phyloP scores from a whole-genome alignment of 1,284 basidiomycete genomes.

The Filobasidium uniguttulatum region DNA sequence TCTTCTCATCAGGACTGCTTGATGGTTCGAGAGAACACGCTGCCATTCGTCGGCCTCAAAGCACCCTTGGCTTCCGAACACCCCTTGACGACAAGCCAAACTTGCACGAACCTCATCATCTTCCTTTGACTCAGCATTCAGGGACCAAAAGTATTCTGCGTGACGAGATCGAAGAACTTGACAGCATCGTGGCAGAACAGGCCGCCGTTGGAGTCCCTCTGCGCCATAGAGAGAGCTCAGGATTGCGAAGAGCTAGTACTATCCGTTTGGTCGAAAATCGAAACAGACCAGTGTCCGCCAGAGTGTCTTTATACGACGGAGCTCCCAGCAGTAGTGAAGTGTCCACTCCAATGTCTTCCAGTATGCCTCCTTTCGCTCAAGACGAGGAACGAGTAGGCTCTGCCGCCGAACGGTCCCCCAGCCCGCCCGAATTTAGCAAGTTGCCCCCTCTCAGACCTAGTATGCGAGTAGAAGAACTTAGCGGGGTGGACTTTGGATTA shows the following conservation, averaged over 20 bases:
- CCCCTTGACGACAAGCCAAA: no score
- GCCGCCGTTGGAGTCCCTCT: neutral
- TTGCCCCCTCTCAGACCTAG: neutral
- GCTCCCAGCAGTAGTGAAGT: neutral
- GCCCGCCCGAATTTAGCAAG: neutral
- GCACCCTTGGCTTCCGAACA: no score
- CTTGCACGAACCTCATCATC: no score
- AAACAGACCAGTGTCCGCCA: no score
- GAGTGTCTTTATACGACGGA: neutral
- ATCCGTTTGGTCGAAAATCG: neutral
- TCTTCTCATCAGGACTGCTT: no score
- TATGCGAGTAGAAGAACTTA: neutral
- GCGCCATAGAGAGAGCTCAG: neutral
- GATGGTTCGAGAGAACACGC: no score
- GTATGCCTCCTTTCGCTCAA: no score
- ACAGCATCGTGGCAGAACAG: neutral
- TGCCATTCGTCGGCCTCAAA: no score
- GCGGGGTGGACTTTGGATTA: neutral
- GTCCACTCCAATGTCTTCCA: neutral
- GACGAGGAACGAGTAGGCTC: neutral
- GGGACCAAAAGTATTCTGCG: no score
- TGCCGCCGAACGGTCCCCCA: neutral
- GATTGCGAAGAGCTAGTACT: neutral
- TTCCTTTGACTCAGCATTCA: no score
- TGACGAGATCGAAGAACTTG: no score